Conservation (phyloP, 257 asterid species). For the Agastache rugosa region DNA sequence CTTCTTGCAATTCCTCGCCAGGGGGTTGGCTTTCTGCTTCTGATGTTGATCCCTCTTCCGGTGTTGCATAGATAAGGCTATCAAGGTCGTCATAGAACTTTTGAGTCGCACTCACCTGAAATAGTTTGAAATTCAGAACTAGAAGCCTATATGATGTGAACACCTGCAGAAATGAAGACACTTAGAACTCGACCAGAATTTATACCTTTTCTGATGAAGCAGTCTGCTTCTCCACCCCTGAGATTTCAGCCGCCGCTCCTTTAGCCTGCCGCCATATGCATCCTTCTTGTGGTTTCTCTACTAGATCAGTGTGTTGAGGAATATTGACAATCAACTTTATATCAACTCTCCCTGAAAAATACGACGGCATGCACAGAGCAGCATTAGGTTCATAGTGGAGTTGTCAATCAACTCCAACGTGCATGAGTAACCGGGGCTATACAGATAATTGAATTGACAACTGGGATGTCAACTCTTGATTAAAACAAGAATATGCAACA, state of each 20-base stretch:
- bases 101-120: constrained; percentile 79
- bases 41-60: constrained; percentile 46
- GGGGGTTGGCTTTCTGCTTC: constrained; percentile 38
- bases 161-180: constrained; percentile 14
- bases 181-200: constrained; percentile 14
- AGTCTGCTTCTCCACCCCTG: constrained; percentile 54
- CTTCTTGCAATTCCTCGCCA: constrained; percentile 49
- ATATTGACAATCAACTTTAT: constrained; percentile 61
- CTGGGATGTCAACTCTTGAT: no score
- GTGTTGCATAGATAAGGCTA: constrained; percentile 48
- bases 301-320: constrained; percentile 67
- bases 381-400: background rate
- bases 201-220: constrained; percentile 64
- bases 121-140: constrained; percentile 29
- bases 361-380: constrained; percentile 5
- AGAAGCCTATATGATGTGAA: constrained; percentile 18
- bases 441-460: no score
- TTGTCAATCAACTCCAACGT: no score
- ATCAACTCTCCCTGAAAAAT: constrained; percentile 68
- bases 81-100: constrained; percentile 84
- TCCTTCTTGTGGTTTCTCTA: constrained; percentile 75
- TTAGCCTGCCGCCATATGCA: constrained; percentile 87
- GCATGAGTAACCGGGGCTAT: no score
- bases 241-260: constrained; percentile 83
- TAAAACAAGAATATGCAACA: background rate